Base-by-base conservation (phyloP, 805 yeast species). In the Zygosaccharomyces siamensis region DNA sequence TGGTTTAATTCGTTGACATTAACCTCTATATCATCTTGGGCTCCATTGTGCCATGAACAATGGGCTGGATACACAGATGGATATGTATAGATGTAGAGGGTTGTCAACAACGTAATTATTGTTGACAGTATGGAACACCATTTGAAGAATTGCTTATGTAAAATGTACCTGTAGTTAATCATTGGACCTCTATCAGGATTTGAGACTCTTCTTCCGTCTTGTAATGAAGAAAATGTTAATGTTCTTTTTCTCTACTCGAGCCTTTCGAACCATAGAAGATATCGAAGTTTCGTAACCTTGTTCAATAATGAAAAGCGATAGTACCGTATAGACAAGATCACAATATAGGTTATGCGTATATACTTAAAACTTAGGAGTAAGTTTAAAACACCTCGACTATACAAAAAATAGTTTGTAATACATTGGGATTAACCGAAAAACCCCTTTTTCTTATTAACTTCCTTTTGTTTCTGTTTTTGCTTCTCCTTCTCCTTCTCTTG, bases 31-130 rank as follows among this genome's bases (percentile, higher is more conserved):
- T 12, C 40, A 39, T 14, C 52, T 40, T 10, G 56, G 7, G 37
- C 20, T 39, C 53, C 49, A 41, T 63, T 62, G 5, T 63, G 46
- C 95, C 95, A 86, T 30, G 81, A 77, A 58, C 95, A 86, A 31
- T 70, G 64, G 10, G 62, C 63, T 1, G 81, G 64, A 46, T 72
- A 64, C 12, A 84, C 52, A 33, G 87, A 83, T 1, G 95, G 95
- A 62, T 87, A 89, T 26, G 88, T 80, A 69, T 81, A 85, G 7
- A 87, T 78, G 63, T 85, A 86, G 1, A 77, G 44, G 58, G 88
- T 86, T 42, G 83, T 66, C 1, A 72, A 37, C 0, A 77, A 39
- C 0, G 89, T 73, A 7, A 70, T 27, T 1, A 60, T 7, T 1
- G 67, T 54, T 5, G 67, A 46, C 7, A 65, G 24, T 23, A 38